Base-by-base conservation (phyloP, 768 basidiomycete genomes). In the Trametes villosa region DNA sequence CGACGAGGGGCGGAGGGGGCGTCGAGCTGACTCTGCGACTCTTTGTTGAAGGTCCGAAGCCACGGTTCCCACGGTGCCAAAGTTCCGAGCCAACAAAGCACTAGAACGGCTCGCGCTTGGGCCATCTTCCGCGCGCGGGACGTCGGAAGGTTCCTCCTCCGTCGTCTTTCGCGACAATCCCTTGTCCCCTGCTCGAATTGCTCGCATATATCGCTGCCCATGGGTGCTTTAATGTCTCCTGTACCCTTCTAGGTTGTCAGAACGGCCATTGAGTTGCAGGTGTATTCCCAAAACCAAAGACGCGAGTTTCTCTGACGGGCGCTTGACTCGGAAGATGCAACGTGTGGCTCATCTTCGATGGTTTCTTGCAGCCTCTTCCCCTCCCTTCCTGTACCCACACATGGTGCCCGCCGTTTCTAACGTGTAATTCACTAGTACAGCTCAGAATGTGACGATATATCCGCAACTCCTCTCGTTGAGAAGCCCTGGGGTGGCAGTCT, bases 31-130 rank as follows among this genome's bases (percentile, higher is more conserved):
- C 60, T 62, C 58, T 56, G 57, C 59, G 50, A 57, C 44, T 59
- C 64, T 62, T 57, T 65, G 60, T 64, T 65, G 69, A 63, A 65
- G 49, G 65, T 67, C 66, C 66, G 68, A 64, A 62, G 65, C 54
- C 60, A 57, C 62, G 53, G 52, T 71, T 71, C 68, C 68, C 70
- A 69, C 68, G 68, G 60, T 54, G 22, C 65, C 60, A 64, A 66
- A 60, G 59, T 62, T 67, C 66, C 66, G 62, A 63, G 57, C 40
- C 53, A 55, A 53, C 65, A 64, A 60, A 60, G 57, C 57, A 48
- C 53, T 51, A 57, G 57, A 59, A 58, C 65, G 47, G 31, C 57
- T 60, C 50, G 59, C 63, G 63, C 63, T 64, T 57, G 63, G 53
- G 53, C 63, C 63, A 64, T 50, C 53, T 57, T 64, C 59, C 53